Conservation (phyloP, 306 rosid species). For the Rosa rugosa region DNA sequence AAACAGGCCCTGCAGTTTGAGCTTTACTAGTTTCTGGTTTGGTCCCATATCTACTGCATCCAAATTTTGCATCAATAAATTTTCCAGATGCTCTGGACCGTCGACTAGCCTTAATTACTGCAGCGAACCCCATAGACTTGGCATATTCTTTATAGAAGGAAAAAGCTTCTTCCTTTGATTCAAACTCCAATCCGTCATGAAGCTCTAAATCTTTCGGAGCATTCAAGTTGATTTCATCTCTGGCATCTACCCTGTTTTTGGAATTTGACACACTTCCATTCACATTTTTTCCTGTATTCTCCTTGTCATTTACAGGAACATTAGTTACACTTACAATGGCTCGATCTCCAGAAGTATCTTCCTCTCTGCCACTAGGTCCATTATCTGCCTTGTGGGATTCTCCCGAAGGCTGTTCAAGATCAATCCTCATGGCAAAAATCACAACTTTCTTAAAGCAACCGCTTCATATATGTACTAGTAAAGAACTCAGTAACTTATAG, state of each 20-base stretch:
- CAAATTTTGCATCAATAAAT: slow-evolving; percentile 53
- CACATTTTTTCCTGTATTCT: slow-evolving; percentile 23
- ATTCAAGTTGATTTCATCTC: slow-evolving; percentile 32
- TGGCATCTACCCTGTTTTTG: slow-evolving; percentile 16
- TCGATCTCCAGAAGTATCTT: slow-evolving; percentile 4
- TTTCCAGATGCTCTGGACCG: slow-evolving; percentile 50
- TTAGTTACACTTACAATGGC: background rate
- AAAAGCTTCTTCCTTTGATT: slow-evolving; percentile 49
- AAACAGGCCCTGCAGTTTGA: slow-evolving; percentile 26
- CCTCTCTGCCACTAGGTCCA: slow-evolving; percentile 19
- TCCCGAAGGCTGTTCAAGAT: slow-evolving; percentile 38
- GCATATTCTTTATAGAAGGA: slow-evolving; percentile 49
- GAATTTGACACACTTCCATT: slow-evolving; percentile 1
- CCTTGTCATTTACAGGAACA: slow-evolving; percentile 19
- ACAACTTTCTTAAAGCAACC: slow-evolving; percentile 1
- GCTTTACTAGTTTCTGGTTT: slow-evolving; percentile 28
- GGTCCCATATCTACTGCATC: slow-evolving; percentile 46
- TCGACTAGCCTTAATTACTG: slow-evolving; percentile 44
- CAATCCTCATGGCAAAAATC: slow-evolving; percentile 31
- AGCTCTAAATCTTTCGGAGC: slow-evolving; percentile 31
- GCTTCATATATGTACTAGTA: slow-evolving; percentile 9
- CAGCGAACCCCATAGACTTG: slow-evolving; percentile 44
- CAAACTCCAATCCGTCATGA: slow-evolving; percentile 44
- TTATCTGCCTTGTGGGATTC: slow-evolving; percentile 20
- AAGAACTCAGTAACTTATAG: background rate